Evolutionary conservation across 192 early-diverging fungal species (phyloP).

Genomic region (Coemansia sp.): DNA sequence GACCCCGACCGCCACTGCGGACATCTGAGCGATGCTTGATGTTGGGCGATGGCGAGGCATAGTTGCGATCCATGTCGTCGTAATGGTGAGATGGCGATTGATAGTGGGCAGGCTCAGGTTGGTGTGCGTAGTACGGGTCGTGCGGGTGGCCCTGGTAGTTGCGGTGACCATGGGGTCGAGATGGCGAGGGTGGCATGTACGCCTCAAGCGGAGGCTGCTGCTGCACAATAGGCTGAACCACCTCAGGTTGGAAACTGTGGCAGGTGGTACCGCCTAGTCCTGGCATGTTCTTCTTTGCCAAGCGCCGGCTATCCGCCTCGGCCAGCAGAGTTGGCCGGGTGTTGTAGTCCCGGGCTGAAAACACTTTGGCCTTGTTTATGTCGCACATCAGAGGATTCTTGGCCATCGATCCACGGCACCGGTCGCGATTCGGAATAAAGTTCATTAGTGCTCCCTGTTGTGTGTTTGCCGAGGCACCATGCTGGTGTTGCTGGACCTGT

Average conservation of each 20-base stretch:
- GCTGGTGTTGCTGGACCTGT: conserved; percentile 11
- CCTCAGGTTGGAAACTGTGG: conserved; percentile 48
- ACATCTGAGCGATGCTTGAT: conserved; percentile 2
- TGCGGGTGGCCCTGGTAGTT: conserved; percentile 10
- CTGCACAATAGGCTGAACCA: conserved; percentile 5
- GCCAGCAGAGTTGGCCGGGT: conserved; percentile 48
- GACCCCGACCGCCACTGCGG: conserved; percentile 5
- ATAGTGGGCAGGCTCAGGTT: conserved; percentile 9
- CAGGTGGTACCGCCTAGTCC: conserved; percentile 44
- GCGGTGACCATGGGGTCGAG: conserved; percentile 9
- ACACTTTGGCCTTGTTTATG: conserved; percentile 47
- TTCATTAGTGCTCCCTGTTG: conserved; percentile 33
- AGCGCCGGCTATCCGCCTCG: conserved; percentile 41
- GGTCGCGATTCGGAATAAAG: conserved; percentile 33
- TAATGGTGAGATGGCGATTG: conserved; percentile 16
- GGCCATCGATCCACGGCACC: conserved; percentile 21
- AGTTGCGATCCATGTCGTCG: conserved; percentile 13
- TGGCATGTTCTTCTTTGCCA: conserved; percentile 48
- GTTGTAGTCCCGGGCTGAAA: conserved; percentile 44
- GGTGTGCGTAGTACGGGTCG: conserved; percentile 2
- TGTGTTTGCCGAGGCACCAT: neutral
- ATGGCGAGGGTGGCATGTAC: conserved; percentile 2
- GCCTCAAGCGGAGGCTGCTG: conserved; percentile 7
- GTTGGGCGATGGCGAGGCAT: conserved; percentile 22
- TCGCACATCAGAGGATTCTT: conserved; percentile 55